Evolutionary conservation across 1,139 yeast species (phyloP).

Genomic region (Hyphopichia khmerensis): DNA sequence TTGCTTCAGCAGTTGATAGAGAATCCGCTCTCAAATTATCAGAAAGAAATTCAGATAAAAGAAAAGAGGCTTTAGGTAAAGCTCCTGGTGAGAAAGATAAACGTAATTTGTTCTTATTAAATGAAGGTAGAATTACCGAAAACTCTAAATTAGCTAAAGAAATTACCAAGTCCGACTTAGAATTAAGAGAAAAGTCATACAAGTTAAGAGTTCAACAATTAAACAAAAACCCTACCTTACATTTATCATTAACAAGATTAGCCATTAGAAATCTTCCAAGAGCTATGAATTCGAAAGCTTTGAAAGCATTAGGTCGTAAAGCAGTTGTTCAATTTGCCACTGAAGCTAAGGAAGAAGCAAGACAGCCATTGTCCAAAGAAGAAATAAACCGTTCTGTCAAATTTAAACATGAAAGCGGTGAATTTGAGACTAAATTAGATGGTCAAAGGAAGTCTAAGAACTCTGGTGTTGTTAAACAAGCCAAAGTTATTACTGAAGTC

Average conservation of each 20-base stretch:
- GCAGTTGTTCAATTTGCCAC: constrained; percentile 96
- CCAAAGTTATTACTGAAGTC: constrained; percentile 88
- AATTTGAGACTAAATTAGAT: constrained; percentile 25
- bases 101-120: constrained; percentile 79
- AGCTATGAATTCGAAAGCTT: constrained; percentile 82
- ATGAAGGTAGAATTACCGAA: constrained; percentile 89
- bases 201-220: constrained; percentile 86
- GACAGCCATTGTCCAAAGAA: constrained; percentile 89
- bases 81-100: constrained; percentile 78
- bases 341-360: constrained; percentile 69
- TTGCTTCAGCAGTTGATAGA: constrained; percentile 84
- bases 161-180: constrained; percentile 72
- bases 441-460: constrained; percentile 63
- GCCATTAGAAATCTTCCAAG: constrained; percentile 94
- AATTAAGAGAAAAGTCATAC: constrained; percentile 84
- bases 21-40: constrained; percentile 78
- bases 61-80: constrained; percentile 78
- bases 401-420: constrained; percentile 49
- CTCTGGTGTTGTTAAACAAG: constrained; percentile 89
- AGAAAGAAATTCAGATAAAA: constrained; percentile 68
- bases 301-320: constrained; percentile 89
- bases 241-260: constrained; percentile 86
- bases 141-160: constrained; percentile 76
- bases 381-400: constrained; percentile 79
- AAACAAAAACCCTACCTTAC: constrained; percentile 86